A percentile compares a stretch with the other conserved stretches of the same genome.
phyloP scores from a whole-genome alignment of 345 rosid genomes.

The Salix dunnii region DNA sequence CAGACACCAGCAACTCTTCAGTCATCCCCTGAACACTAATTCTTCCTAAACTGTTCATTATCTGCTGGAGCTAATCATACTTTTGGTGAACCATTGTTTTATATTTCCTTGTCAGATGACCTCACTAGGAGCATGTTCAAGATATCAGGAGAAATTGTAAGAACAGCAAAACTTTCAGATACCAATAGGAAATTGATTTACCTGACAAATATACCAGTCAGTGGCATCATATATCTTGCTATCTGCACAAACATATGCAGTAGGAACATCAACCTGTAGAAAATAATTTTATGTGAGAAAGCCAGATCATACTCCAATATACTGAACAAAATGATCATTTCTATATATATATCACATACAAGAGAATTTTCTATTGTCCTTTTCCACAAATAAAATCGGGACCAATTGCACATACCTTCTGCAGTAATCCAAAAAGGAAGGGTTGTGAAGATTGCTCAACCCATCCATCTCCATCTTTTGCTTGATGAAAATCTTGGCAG shows the following conservation, averaged over 20 bases:
- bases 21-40: background rate
- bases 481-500: slow-evolving; percentile 87
- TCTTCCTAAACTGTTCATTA: background rate
- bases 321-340: background rate
- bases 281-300: slow-evolving; percentile 17
- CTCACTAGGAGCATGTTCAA: background rate
- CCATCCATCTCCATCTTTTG: slow-evolving; percentile 99
- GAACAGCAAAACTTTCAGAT: background rate
- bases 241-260: slow-evolving; percentile 85
- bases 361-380: background rate
- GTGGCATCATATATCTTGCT: slow-evolving; percentile 86
- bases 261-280: slow-evolving; percentile 72
- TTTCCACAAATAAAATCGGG: background rate
- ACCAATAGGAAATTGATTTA: slow-evolving; percentile 25
- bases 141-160: background rate
- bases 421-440: slow-evolving; percentile 72
- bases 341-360: background rate
- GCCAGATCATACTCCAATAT: background rate
- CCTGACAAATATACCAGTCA: slow-evolving; percentile 98
- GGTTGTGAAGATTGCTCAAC: slow-evolving; percentile 86
- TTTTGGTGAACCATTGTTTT: background rate
- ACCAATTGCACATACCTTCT: slow-evolving; percentile 52
- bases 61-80: background rate
- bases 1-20: background rate
- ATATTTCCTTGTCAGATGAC: background rate